phyloP scores from a whole-genome alignment of 2,329 filamentous ascomycete genomes.

The Hypoxylon sp. region DNA sequence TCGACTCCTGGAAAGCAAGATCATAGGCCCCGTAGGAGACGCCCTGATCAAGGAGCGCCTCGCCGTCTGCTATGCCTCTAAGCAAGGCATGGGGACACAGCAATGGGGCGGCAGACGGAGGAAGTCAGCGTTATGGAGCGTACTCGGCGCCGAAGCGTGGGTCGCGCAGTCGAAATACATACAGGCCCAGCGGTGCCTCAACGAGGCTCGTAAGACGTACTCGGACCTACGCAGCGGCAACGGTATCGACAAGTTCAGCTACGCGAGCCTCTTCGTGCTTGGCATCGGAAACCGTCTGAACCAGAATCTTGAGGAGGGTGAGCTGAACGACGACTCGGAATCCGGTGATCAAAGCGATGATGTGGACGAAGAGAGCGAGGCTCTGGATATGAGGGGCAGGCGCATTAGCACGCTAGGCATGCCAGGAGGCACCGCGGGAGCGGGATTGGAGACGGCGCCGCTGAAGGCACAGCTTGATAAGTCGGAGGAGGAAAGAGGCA shows the following conservation, averaged over 20 bases:
- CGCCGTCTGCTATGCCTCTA: constrained; percentile 85
- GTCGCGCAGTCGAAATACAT: constrained; percentile 80
- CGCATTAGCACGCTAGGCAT: constrained; percentile 69
- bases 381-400: constrained; percentile 67
- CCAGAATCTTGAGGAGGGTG: constrained; percentile 60
- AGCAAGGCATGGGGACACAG: constrained; percentile 75
- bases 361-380: constrained; percentile 68
- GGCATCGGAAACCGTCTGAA: constrained; percentile 66
- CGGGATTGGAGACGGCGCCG: constrained; percentile 66
- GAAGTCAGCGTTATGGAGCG: constrained; percentile 91
- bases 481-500: constrained; percentile 41
- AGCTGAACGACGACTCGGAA: constrained; percentile 48
- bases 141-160: constrained; percentile 89
- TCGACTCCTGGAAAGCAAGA: constrained; percentile 81
- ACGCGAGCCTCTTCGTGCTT: constrained; percentile 67
- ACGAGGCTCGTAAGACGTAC: constrained; percentile 74
- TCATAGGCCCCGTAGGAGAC: constrained; percentile 82
- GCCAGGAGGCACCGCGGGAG: constrained; percentile 56
- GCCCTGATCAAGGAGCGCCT: constrained; percentile 89
- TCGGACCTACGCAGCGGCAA: constrained; percentile 64
- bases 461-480: constrained; percentile 52
- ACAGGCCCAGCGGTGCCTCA: constrained; percentile 83
- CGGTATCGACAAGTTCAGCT: constrained; percentile 66
- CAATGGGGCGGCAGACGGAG: constrained; percentile 79
- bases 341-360: constrained; percentile 56